phyloP scores from a whole-genome alignment of 352 stramenopile genomes.

The Elongisporangium anandrum region DNA sequence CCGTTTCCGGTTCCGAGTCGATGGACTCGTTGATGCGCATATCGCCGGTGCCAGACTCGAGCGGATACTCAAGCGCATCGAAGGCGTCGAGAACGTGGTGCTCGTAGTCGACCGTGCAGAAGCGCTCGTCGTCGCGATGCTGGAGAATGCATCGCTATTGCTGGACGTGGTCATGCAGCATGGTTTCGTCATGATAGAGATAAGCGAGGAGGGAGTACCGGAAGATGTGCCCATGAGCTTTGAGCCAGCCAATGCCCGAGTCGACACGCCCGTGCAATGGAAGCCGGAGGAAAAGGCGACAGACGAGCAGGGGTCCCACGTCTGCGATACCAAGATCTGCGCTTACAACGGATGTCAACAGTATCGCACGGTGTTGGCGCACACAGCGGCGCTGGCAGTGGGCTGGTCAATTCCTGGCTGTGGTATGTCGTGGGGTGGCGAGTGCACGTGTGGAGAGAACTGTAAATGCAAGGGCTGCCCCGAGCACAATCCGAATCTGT shows the following conservation, averaged over 20 bases:
- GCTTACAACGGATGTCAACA: slow-evolving; percentile 62
- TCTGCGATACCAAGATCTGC: slow-evolving; percentile 61
- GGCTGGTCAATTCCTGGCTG: slow-evolving; percentile 78
- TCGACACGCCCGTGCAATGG: background rate
- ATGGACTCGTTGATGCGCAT: slow-evolving; percentile 24
- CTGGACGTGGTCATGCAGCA: slow-evolving; percentile 29
- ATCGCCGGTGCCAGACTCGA: slow-evolving; percentile 15
- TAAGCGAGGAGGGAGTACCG: slow-evolving; percentile 23
- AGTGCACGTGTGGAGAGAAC: slow-evolving; percentile 75
- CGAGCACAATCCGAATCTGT: slow-evolving; percentile 50
- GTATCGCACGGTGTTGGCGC: slow-evolving; percentile 74
- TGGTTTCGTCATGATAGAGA: slow-evolving; percentile 50
- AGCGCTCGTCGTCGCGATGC: slow-evolving; percentile 51
- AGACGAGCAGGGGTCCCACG: slow-evolving; percentile 24
- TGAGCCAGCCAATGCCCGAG: background rate
- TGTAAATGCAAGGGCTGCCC: slow-evolving; percentile 79
- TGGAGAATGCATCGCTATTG: slow-evolving; percentile 28
- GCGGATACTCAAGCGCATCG: slow-evolving; percentile 25
- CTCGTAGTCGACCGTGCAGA: slow-evolving; percentile 51
- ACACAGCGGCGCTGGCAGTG: slow-evolving; percentile 71
- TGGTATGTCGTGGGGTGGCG: slow-evolving; percentile 69
- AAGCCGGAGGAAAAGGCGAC: background rate
- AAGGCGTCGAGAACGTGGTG: slow-evolving; percentile 66
- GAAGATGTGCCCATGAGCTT: background rate
- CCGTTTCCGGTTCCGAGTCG: slow-evolving; percentile 51